A percentile compares a stretch with the other conserved stretches of the same genome.
phyloP scores from a whole-genome alignment of 352 stramenopile genomes.

The Phytophthora macrochlamydospora region DNA sequence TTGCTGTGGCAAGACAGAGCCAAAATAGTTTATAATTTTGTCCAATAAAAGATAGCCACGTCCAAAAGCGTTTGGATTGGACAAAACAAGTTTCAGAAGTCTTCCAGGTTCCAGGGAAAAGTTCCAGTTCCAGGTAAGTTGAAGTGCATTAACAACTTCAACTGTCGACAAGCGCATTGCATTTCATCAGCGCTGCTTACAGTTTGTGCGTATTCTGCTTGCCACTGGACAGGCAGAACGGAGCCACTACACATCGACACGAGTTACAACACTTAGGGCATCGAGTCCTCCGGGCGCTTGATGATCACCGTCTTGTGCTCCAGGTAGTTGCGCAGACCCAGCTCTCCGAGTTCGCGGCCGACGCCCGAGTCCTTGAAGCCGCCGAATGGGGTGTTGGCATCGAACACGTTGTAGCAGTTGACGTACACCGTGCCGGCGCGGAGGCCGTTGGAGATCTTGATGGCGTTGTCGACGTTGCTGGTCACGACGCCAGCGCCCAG shows the following conservation, averaged over 20 bases:
- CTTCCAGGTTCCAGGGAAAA: not conserved
- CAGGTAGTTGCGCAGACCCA: conserved; percentile 76
- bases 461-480: conserved; percentile 80
- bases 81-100: not conserved
- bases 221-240: conserved; percentile 1
- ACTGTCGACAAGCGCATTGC: not conserved
- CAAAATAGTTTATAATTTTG: not conserved
- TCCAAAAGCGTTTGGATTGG: not conserved
- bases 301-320: conserved; percentile 83
- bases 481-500: conserved; percentile 91
- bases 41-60: not conserved
- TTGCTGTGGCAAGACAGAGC: conserved; percentile 1
- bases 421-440: conserved; percentile 93
- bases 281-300: conserved; percentile 56
- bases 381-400: conserved; percentile 85
- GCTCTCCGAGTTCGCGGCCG: conserved; percentile 80
- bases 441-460: conserved; percentile 89
- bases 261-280: conserved; percentile 28
- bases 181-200: conserved; percentile 14
- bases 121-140: not conserved
- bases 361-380: conserved; percentile 89
- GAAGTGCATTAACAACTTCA: not conserved
- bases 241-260: conserved; percentile 21
- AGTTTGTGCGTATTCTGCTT: conserved; percentile 5
- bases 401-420: conserved; percentile 94